phyloP scores from a whole-genome alignment of 371 early-diverging fungal species.

The Zancudomyces culisetae region DNA sequence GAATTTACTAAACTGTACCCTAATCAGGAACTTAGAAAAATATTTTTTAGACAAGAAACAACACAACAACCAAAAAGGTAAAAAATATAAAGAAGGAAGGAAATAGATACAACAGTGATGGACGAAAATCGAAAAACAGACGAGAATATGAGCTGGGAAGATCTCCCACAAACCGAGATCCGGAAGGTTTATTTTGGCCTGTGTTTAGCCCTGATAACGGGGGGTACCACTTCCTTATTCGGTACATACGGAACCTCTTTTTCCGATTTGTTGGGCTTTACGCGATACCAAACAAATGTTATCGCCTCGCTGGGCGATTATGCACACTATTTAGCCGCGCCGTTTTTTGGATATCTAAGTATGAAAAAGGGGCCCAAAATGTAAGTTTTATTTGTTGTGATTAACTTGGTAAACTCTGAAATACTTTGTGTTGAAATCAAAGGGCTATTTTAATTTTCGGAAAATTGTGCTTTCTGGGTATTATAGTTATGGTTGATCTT shows the following conservation, averaged over 20 bases:
- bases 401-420: conserved; percentile 7
- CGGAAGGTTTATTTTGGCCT: conserved; percentile 12
- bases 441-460: too few species aligned
- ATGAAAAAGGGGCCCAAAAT: conserved; percentile 24
- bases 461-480: too few species aligned
- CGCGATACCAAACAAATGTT: conserved; percentile 27
- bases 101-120: too few species aligned
- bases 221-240: conserved; percentile 34
- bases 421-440: conserved; percentile 15
- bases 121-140: too few species aligned
- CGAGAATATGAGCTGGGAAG: too few species aligned
- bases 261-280: conserved; percentile 21
- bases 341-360: conserved; percentile 29
- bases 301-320: conserved; percentile 32
- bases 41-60: too few species aligned
- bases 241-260: conserved; percentile 29
- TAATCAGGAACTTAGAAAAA: too few species aligned
- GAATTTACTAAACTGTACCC: too few species aligned
- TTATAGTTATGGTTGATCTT: neutral
- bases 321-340: conserved; percentile 31
- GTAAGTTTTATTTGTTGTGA: conserved; percentile 1
- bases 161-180: neutral
- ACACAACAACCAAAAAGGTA: too few species aligned
- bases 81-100: too few species aligned
- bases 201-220: conserved; percentile 25